Conservation (phyloP, 495 filamentous ascomycete genomes). For the Penicillium fimorum region DNA sequence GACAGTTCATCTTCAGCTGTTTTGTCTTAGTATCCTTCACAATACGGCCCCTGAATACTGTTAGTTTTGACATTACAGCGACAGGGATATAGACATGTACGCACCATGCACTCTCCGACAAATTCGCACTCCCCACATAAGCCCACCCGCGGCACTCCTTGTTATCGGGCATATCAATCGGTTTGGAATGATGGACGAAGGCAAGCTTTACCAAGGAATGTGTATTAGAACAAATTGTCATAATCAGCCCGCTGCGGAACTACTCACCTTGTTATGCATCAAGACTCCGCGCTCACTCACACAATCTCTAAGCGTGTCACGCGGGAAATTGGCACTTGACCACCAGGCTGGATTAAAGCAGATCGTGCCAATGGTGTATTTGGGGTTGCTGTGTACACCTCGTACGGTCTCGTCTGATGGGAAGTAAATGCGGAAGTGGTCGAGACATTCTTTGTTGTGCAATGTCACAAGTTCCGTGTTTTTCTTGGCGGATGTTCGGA, state of each 20-base stretch:
- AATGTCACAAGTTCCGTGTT: slow-evolving; percentile 19
- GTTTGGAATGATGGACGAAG: slow-evolving; percentile 55
- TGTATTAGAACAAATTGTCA: background rate
- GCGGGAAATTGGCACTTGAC: slow-evolving; percentile 63
- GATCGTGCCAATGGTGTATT: slow-evolving; percentile 69
- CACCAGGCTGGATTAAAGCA: slow-evolving; percentile 73
- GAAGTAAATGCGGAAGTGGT: slow-evolving; percentile 73
- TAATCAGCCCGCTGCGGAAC: background rate
- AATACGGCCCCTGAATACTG: slow-evolving; percentile 60
- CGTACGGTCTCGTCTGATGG: slow-evolving; percentile 73
- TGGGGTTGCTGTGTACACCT: slow-evolving; percentile 56
- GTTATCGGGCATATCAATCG: slow-evolving; percentile 26
- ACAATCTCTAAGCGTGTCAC: slow-evolving; percentile 69
- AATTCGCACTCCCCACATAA: slow-evolving; percentile 90
- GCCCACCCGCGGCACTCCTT: slow-evolving; percentile 57
- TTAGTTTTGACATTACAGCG: background rate
- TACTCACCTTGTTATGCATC: slow-evolving; percentile 78
- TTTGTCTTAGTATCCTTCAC: slow-evolving; percentile 63
- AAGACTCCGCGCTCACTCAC: slow-evolving; percentile 65
- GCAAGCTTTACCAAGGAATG: slow-evolving; percentile 48
- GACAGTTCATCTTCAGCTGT: slow-evolving; percentile 70
- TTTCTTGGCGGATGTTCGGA: slow-evolving; percentile 37
- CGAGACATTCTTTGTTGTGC: slow-evolving; percentile 42
- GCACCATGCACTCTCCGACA: slow-evolving; percentile 90
- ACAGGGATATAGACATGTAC: slow-evolving; percentile 21